Base-by-base conservation (phyloP, 805 yeast species). In the Brettanomyces sp. region DNA sequence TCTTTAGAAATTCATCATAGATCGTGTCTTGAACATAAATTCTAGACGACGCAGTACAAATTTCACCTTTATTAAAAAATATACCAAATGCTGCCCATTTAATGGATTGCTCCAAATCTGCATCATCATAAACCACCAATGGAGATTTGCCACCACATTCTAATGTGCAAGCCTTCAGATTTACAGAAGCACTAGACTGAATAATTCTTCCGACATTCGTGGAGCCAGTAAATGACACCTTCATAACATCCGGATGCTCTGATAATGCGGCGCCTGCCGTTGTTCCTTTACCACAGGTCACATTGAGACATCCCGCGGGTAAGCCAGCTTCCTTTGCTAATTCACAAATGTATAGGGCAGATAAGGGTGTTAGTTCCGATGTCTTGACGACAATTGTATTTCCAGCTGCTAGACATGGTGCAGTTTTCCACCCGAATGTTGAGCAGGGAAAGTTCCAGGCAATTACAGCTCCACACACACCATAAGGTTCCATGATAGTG, bases 61-160 rank as follows among this genome's bases (percentile, higher is more conserved):
- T 90, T 72, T 91, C 96, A 69, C 98, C 98, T 60, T 90, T 82
- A 75, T 90, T 90, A 77, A 77, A 87, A 75, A 82, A 87, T 60
- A 90, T 89, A 66, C 96, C 96, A 47, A 75, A 63, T 48, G 85
- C 75, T 55, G 88, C 80, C 74, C 80, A 77, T 56, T 82, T 74
- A 44, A 86, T 83, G 44, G 96, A 85, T 59, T 74, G 72, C 47
- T 82, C 80, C 49, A 90, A 63, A 64, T 90, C 80, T 47, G 91
- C 90, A 62, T 90, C 97, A 59, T 82, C 81, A 62, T 85, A 88
- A 43, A 90, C 82, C 56, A 90, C 80, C 67, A 85, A 81, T 59
- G 98, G 96, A 33, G 96, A 89, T 72, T 90, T 90, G 63, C 98
- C 98, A 62, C 98, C 98, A 58, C 89, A 80, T 72, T 90, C 98